phyloP scores from a whole-genome alignment of 257 asterid genomes.

The Eustoma russellianum region DNA sequence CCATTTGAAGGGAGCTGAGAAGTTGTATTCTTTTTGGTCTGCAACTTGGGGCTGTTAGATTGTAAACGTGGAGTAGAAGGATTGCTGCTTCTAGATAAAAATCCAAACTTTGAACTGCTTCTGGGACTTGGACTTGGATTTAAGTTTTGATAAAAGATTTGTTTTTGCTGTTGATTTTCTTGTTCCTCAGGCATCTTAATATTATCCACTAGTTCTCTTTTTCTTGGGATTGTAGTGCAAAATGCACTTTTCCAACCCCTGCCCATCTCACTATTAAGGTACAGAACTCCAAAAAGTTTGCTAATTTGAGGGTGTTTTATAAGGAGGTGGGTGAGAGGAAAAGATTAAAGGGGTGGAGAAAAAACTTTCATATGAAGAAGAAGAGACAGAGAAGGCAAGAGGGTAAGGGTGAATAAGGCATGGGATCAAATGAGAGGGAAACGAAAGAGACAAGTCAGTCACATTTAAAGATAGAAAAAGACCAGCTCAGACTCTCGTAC shows the following conservation, averaged over 20 bases:
- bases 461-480: slow-evolving; percentile 9
- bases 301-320: too few relatives aligned
- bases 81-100: slow-evolving; percentile 33
- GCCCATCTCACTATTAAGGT: slow-evolving; percentile 34
- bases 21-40: slow-evolving; percentile 16
- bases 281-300: too few relatives aligned
- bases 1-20: slow-evolving; percentile 10
- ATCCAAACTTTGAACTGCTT: slow-evolving; percentile 24
- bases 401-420: slow-evolving; percentile 10
- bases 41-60: slow-evolving; percentile 25
- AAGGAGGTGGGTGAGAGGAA: too few relatives aligned
- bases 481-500: slow-evolving; percentile 8
- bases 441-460: slow-evolving; percentile 11
- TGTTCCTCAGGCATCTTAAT: slow-evolving; percentile 17
- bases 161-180: slow-evolving; percentile 11
- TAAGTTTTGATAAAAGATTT: slow-evolving; percentile 16
- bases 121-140: slow-evolving; percentile 22
- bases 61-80: slow-evolving; percentile 57
- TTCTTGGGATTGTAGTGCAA: slow-evolving; percentile 58
- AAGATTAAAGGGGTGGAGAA: not conserved
- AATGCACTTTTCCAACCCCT: slow-evolving; percentile 93
- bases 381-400: slow-evolving; percentile 17
- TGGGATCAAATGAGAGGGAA: slow-evolving; percentile 19
- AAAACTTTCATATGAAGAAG: slow-evolving; percentile 19
- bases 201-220: slow-evolving; percentile 19